These are phyloP conservation scores for Setaria italica DNA, from an alignment of 202 grass and related monocot species.

Conservation along the genomic window DNA sequence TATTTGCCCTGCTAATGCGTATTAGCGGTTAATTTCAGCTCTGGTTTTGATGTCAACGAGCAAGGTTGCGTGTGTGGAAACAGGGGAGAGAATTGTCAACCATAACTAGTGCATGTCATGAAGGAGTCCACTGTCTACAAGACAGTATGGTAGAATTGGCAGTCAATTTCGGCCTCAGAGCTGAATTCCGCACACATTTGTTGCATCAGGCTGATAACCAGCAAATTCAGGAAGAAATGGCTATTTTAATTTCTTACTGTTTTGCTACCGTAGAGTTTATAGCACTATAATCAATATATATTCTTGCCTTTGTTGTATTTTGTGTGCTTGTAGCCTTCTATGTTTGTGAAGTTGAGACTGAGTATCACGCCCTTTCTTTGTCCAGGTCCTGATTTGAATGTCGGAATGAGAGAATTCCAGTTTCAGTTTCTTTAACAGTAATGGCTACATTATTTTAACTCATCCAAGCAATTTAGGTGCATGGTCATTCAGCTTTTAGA, in stretches of 20 bases:
- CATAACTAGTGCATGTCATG: constrained; percentile 13
- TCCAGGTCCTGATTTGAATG: background rate
- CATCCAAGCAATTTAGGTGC: background rate
- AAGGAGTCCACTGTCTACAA: constrained; percentile 19
- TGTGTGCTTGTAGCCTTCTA: background rate
- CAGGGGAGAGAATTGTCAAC: background rate
- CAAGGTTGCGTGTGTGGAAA: background rate
- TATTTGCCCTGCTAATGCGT: background rate
- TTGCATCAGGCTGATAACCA: background rate
- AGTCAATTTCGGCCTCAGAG: background rate
- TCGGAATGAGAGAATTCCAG: background rate
- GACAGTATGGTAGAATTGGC: background rate
- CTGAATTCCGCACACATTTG: background rate
- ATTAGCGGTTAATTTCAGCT: background rate
- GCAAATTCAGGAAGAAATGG: background rate
- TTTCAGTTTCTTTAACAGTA: constrained; percentile 7
- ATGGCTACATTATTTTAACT: background rate
- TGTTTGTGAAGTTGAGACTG: background rate
- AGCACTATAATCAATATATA: background rate
- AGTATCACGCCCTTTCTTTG: background rate
- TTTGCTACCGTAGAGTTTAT: background rate
- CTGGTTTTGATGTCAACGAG: background rate
- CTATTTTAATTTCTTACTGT: background rate
- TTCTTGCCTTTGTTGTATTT: background rate
- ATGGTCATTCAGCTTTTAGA: constrained; percentile 8